Evolutionary conservation across 2,329 filamentous ascomycete species (phyloP).

Genomic region (Penicillium aurantiogriseum): DNA sequence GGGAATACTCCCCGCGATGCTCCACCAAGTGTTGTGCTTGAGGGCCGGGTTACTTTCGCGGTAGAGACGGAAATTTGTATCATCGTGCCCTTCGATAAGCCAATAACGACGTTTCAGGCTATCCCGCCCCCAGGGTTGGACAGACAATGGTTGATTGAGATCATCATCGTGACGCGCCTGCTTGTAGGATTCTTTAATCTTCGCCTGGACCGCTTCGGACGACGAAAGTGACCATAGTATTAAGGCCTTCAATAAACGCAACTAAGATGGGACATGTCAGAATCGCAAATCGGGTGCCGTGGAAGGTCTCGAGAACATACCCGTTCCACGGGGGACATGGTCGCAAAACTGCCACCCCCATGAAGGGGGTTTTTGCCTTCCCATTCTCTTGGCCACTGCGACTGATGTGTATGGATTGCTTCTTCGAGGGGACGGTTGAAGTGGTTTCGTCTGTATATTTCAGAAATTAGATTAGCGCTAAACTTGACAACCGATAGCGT

Average conservation of each 20-base stretch:
- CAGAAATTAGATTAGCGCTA: constrained; percentile 32
- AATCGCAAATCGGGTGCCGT: not conserved
- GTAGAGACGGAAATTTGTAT: constrained; percentile 91
- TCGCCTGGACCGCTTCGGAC: constrained; percentile 75
- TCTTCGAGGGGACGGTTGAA: constrained; percentile 93
- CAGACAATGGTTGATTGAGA: constrained; percentile 80
- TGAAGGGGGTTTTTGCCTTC: constrained; percentile 77
- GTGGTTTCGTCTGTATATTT: constrained; percentile 70
- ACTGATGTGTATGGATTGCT: constrained; percentile 77
- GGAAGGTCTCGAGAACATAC: constrained; percentile 52
- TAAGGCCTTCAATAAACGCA: constrained; percentile 77
- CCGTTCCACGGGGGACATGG: constrained; percentile 76
- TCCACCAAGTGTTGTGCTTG: constrained; percentile 83
- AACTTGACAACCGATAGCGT: constrained; percentile 7
- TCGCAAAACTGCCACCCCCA: constrained; percentile 75
- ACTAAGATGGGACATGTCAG: constrained; percentile 49
- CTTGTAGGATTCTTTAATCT: constrained; percentile 87
- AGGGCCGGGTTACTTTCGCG: constrained; percentile 83
- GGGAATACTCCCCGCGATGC: constrained; percentile 84
- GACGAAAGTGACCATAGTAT: constrained; percentile 86
- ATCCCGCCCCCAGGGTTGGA: constrained; percentile 87
- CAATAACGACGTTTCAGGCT: constrained; percentile 91
- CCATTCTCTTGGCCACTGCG: constrained; percentile 87
- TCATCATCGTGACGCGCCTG: constrained; percentile 75
- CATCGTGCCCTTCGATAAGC: constrained; percentile 87